Conservation (phyloP, 352 stramenopile species). For the Phytophthora crassamura region DNA sequence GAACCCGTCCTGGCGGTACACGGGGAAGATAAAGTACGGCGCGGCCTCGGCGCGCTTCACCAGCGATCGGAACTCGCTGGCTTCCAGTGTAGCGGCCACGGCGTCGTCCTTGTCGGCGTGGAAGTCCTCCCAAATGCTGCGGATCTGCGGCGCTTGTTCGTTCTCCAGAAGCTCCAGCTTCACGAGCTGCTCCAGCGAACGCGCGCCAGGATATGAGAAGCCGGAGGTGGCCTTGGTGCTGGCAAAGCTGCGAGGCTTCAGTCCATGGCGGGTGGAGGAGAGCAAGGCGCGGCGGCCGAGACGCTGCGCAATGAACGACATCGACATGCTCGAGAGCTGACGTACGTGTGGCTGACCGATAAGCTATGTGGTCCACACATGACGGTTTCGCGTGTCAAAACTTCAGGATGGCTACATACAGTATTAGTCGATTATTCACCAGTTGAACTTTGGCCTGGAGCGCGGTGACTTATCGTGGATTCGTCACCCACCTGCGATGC, state of each 20-base stretch:
- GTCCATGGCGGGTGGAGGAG: constrained; percentile 2
- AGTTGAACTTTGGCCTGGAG: constrained; percentile 4
- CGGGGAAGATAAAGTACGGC: constrained; percentile 84
- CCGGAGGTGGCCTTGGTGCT: constrained; percentile 36
- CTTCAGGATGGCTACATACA: constrained; percentile 10
- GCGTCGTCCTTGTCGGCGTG: constrained; percentile 80
- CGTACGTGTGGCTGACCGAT: constrained; percentile 9
- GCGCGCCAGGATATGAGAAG: constrained; percentile 87
- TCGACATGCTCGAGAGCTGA: constrained; percentile 12
- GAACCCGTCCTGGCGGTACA: constrained; percentile 85
- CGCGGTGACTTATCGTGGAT: too few relatives aligned
- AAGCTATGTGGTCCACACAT: constrained; percentile 21
- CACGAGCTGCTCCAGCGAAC: constrained; percentile 82
- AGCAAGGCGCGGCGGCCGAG: constrained; percentile 18
- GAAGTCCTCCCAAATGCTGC: constrained; percentile 81
- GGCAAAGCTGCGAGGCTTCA: constrained; percentile 13
- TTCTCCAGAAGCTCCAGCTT: constrained; percentile 84
- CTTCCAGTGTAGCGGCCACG: constrained; percentile 56
- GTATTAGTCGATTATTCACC: too few relatives aligned
- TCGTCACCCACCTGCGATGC: too few relatives aligned
- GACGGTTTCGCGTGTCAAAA: constrained; percentile 14
- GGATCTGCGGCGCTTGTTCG: constrained; percentile 66
- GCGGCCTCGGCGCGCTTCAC: constrained; percentile 57
- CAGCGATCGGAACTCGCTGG: constrained; percentile 49
- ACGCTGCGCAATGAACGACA: constrained; percentile 18